Evolutionary conservation across 306 rosid species (phyloP).

Genomic region (Dalbergia oliveri): DNA sequence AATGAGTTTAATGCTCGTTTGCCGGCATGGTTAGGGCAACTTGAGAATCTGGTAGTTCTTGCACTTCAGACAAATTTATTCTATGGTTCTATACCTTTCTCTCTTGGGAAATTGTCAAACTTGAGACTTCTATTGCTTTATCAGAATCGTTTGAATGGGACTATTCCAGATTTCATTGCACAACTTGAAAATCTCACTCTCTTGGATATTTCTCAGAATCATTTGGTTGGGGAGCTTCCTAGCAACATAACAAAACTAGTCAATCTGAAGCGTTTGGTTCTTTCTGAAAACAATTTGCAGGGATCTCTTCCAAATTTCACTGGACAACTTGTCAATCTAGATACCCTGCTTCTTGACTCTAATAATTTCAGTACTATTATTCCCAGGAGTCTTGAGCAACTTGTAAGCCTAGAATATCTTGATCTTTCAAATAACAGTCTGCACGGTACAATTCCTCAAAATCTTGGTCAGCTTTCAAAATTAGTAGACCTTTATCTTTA

Average conservation of each 20-base stretch:
- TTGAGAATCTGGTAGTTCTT: background rate
- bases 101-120: conserved; percentile 19
- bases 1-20: conserved; percentile 7
- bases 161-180: conserved; percentile 25
- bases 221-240: conserved; percentile 36
- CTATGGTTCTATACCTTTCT: conserved; percentile 7
- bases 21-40: conserved; percentile 33
- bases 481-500: too few relatives aligned
- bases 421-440: conserved; percentile 33
- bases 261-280: background rate
- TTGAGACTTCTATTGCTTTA: background rate
- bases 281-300: background rate
- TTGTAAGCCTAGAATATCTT: conserved; percentile 11
- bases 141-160: conserved; percentile 26
- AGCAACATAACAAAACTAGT: conserved; percentile 30
- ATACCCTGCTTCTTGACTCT: conserved; percentile 8
- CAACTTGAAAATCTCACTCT: background rate
- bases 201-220: conserved; percentile 33
- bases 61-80: background rate
- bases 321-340: conserved; percentile 3
- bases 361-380: conserved; percentile 29
- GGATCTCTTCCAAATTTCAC: conserved; percentile 33
- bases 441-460: conserved; percentile 23
- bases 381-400: conserved; percentile 33
- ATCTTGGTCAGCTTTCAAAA: conserved; percentile 15